phyloP scores from a whole-genome alignment of 495 filamentous ascomycete species.

The Aspergillus indologenus region DNA sequence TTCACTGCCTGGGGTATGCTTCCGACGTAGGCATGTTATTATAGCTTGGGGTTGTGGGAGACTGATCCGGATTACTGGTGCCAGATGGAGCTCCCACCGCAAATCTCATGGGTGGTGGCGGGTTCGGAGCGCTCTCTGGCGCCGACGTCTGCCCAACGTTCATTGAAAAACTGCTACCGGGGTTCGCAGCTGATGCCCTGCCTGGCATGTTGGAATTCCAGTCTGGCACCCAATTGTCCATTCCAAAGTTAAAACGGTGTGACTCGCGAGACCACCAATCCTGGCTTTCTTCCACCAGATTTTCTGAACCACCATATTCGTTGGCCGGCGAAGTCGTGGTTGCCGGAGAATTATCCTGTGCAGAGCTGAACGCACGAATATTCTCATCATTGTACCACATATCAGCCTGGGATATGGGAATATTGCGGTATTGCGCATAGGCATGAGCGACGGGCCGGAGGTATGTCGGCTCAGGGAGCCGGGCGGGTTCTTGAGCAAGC shows the following conservation, averaged over 20 bases:
- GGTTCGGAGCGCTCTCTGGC: constrained; percentile 6
- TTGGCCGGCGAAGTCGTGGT: constrained; percentile 34
- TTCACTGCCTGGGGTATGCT: constrained; percentile 14
- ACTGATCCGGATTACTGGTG: constrained; percentile 7
- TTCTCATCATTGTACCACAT: constrained; percentile 31
- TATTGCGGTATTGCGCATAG: constrained; percentile 18
- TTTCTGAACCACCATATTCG: constrained; percentile 45
- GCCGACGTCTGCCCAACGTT: constrained; percentile 15
- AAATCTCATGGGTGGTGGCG: constrained; percentile 10
- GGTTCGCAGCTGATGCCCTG: constrained; percentile 15
- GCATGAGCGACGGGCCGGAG: constrained; percentile 29
- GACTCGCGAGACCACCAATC: constrained; percentile 59
- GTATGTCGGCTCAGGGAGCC: constrained; percentile 38
- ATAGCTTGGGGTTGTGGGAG: constrained; percentile 8
- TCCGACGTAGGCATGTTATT: constrained; percentile 11
- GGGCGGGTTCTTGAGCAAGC: constrained; percentile 21
- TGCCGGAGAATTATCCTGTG: constrained; percentile 22
- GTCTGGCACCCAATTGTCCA: constrained; percentile 46
- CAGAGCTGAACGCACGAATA: constrained; percentile 9
- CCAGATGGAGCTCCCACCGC: constrained; percentile 7
- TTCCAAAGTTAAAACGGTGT: constrained; percentile 39
- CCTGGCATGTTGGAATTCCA: constrained; percentile 18
- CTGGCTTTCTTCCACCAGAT: constrained; percentile 52
- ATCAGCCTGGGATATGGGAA: constrained; percentile 16
- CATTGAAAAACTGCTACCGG: constrained; percentile 5